Percentiles rank a stretch among this genome's conserved stretches.
Conservation (phyloP, 2,329 filamentous ascomycete species). For the Juglanconis sp. region DNA sequence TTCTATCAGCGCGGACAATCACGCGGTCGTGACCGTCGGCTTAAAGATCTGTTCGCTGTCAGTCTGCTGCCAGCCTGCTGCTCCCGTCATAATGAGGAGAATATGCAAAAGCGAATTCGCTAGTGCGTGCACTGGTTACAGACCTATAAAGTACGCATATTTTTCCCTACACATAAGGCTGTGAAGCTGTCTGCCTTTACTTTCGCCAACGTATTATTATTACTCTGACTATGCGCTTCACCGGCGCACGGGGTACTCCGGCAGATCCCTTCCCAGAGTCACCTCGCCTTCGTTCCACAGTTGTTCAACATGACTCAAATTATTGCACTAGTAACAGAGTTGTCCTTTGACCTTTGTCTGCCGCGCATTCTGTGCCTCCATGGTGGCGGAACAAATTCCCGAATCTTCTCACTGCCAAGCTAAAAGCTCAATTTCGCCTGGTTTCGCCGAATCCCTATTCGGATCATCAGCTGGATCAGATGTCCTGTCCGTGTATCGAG, state of each 20-base stretch:
- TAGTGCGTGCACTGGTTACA: no score
- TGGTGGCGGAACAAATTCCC: conserved; percentile 68
- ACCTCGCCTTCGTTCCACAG: not conserved
- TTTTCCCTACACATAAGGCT: no score
- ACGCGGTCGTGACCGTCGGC: not conserved
- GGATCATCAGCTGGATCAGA: conserved; percentile 58
- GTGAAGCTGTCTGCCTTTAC: not conserved
- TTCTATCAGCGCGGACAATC: not conserved
- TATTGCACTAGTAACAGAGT: not conserved
- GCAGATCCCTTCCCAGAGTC: not conserved
- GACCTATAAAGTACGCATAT: no score
- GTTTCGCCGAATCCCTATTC: conserved; percentile 71
- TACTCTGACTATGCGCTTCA: not conserved
- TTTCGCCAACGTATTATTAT: not conserved
- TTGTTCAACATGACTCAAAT: conserved; percentile 2
- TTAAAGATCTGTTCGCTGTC: not conserved
- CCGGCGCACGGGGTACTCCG: not conserved
- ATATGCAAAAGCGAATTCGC: no score
- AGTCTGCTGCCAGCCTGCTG: not conserved
- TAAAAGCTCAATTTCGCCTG: conserved; percentile 60
- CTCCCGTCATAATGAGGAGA: no score
- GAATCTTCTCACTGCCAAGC: conserved; percentile 54
- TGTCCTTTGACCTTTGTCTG: conserved; percentile 25
- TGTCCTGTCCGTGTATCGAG: conserved; percentile 60
- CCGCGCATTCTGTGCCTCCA: conserved; percentile 76